Conservation (phyloP, 148 eudicot species). For the Rhododendron mucronatum region DNA sequence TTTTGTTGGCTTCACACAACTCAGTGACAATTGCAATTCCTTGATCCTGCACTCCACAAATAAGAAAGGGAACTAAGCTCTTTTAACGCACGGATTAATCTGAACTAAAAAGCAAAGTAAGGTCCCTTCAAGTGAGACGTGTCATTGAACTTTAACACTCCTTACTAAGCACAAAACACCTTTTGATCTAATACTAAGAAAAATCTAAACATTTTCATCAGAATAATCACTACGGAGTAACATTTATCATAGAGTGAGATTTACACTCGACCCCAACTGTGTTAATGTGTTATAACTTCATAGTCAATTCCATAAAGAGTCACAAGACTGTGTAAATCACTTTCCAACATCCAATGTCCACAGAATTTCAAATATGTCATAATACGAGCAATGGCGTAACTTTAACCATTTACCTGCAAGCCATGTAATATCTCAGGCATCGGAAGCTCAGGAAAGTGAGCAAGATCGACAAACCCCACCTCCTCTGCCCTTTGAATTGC, state of each 20-base stretch:
- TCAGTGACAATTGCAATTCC: slow-evolving; percentile 71
- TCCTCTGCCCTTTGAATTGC: slow-evolving; percentile 82
- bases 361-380: not conserved
- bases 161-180: not conserved
- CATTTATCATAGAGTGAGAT: not conserved
- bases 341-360: not conserved
- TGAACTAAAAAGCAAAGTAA: not conserved
- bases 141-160: not conserved
- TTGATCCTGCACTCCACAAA: slow-evolving; percentile 62
- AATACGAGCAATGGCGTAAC: not conserved
- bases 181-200: not conserved
- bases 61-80: not conserved
- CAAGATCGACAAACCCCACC: slow-evolving; percentile 78
- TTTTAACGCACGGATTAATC: not conserved
- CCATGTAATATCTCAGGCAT: slow-evolving; percentile 96
- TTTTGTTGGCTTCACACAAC: slow-evolving; percentile 69
- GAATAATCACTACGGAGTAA: not conserved
- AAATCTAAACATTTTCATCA: not conserved
- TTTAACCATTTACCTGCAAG: slow-evolving; percentile 57
- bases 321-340: not conserved
- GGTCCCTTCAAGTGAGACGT: not conserved
- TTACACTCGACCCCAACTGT: not conserved
- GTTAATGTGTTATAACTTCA: not conserved
- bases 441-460: slow-evolving; percentile 91
- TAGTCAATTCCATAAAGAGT: not conserved